Evolutionary conservation across 2,329 filamentous ascomycete species (phyloP).

Genomic region (Colletotrichum sp.): DNA sequence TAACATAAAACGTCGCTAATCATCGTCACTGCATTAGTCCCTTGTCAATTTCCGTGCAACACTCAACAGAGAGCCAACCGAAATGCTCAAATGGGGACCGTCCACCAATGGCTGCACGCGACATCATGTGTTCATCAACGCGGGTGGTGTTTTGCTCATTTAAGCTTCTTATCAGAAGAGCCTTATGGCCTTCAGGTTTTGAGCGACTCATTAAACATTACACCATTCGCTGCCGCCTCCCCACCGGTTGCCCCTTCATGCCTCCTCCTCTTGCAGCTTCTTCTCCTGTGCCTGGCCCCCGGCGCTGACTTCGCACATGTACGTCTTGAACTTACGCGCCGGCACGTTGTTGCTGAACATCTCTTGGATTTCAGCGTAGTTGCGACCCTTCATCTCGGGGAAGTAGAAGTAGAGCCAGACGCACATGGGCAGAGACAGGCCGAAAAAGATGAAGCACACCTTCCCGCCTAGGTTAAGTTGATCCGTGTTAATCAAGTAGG

Average conservation of each 20-base stretch:
- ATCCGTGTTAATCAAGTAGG: slow-evolving; percentile 32
- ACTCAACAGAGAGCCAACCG: slow-evolving; percentile 3
- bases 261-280: slow-evolving; percentile 7
- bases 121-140: background rate
- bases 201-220: background rate
- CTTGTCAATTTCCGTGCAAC: slow-evolving; percentile 12
- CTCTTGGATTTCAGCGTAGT: slow-evolving; percentile 21
- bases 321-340: slow-evolving; percentile 11
- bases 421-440: slow-evolving; percentile 30
- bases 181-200: background rate
- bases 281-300: background rate
- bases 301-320: slow-evolving; percentile 11
- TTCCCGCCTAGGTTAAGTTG: slow-evolving; percentile 36
- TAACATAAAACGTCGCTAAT: slow-evolving; percentile 19
- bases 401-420: slow-evolving; percentile 18
- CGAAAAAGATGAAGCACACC: slow-evolving; percentile 36
- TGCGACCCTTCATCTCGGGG: slow-evolving; percentile 21
- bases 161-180: slow-evolving; percentile 8
- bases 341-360: slow-evolving; percentile 17
- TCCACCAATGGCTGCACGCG: background rate
- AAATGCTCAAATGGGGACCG: background rate
- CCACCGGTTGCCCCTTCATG: slow-evolving; percentile 10
- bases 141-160: slow-evolving; percentile 7
- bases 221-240: background rate
- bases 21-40: slow-evolving; percentile 13